Base-by-base conservation (phyloP, 192 early-diverging fungal species). In the Oehlia diaphana region DNA sequence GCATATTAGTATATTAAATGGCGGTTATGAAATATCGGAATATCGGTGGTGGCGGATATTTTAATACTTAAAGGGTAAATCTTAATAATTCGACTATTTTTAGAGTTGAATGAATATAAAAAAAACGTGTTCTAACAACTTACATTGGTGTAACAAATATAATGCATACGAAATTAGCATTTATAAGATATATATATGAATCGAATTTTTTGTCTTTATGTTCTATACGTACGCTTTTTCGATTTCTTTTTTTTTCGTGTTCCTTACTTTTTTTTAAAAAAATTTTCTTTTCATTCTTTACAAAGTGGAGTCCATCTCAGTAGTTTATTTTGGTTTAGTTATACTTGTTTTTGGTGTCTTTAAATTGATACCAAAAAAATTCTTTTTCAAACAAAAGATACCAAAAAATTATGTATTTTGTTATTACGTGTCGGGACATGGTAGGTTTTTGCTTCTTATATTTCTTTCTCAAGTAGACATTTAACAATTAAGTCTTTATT, bases 381-480 rank as follows among this genome's bases (percentile, higher is more conserved):
- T 39, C 9, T n/a, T 19, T 70, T 70, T 31, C 21, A 35, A n/a
- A 21, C 68, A 70, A 70, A 70, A 39, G 35, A 16, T 70, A 28
- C 66, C 44, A 39, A 83, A 81, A 58, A 77, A 81, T 21, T 88
- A 84, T 64, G 84, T 83, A 6, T 89, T 89, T 75, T 89, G 88
- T 63, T 89, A 85, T 61, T 89, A 89, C 74, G 88, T 89, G 3
- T 89, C 88, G 61, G 88, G 88, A 4, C 88, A 89, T 81, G 88
- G 88, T 89, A 86, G 76, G 73, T 76, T 13, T 50, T 31, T 2
- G 9, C 26, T 21, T 13, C 4, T 21, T n/a, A 13, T 31, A 26
- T 1, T 70, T 19, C 9, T 61, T 28, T 28, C 53, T 31, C 33
- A 61, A 33, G 47, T 63, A 26, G 1, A 61, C n/a, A 23, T 33